Percentiles rank a stretch among this genome's conserved stretches.
Evolutionary conservation across 2,329 filamentous ascomycete genomes (phyloP).

Genomic region (Balansia obtecta): DNA sequence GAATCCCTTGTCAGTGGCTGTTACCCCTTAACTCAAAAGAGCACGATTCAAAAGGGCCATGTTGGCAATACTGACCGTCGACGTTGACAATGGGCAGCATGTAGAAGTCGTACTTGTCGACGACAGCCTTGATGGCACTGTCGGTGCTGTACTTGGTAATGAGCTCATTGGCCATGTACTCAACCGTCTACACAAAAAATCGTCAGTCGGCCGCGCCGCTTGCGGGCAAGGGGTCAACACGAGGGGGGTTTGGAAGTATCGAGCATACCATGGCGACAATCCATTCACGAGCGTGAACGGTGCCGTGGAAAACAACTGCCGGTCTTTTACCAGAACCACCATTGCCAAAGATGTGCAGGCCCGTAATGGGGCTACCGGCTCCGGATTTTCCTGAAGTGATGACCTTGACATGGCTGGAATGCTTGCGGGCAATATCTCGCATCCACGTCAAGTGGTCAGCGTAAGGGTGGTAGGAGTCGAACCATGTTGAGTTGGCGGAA

Average conservation of each 20-base stretch:
- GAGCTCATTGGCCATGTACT: slow-evolving; percentile 40
- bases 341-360: slow-evolving; percentile 42
- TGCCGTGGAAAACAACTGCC: slow-evolving; percentile 43
- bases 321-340: slow-evolving; percentile 32
- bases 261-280: slow-evolving; percentile 36
- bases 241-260: not conserved
- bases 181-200: slow-evolving; percentile 24
- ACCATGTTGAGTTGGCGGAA: slow-evolving; percentile 28
- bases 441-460: slow-evolving; percentile 37
- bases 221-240: not conserved
- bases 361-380: slow-evolving; percentile 44
- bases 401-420: slow-evolving; percentile 33
- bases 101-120: slow-evolving; percentile 55
- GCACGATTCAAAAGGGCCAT: not conserved
- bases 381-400: slow-evolving; percentile 35
- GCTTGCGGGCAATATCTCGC: slow-evolving; percentile 27
- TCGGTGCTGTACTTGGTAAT: slow-evolving; percentile 30
- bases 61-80: slow-evolving; percentile 31
- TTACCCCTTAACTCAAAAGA: not conserved
- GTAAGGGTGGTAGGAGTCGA: slow-evolving; percentile 40
- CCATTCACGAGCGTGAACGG: slow-evolving; percentile 49
- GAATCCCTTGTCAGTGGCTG: not conserved
- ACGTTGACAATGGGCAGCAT: slow-evolving; percentile 52
- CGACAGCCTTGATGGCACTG: slow-evolving; percentile 27
- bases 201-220: not conserved